These are phyloP conservation scores for Aspergillus avenaceus DNA, from an alignment of 495 filamentous ascomycete species.

Conservation along the genomic window DNA sequence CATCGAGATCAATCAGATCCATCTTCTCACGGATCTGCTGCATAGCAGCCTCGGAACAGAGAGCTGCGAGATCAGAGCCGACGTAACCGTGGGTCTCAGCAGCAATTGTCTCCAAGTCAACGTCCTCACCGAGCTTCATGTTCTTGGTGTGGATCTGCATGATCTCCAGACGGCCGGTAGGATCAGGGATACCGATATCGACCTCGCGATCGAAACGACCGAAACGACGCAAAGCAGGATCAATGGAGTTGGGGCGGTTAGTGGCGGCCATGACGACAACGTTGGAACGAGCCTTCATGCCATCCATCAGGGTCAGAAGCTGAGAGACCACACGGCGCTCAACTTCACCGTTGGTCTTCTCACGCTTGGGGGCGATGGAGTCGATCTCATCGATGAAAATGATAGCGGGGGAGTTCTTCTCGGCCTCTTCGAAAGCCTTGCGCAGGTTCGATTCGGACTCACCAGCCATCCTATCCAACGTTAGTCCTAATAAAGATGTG, in stretches of 20 bases:
- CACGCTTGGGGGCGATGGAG: slow-evolving; percentile 97
- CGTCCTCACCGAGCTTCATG: slow-evolving; percentile 98
- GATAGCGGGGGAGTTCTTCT: slow-evolving; percentile 98
- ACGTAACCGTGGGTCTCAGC: slow-evolving; percentile 99
- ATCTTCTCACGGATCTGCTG: slow-evolving; percentile 99
- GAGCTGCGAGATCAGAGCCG: slow-evolving; percentile 96
- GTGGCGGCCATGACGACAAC: slow-evolving; percentile 98
- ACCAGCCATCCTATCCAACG: slow-evolving; percentile 99
- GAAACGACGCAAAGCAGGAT: slow-evolving; percentile 88
- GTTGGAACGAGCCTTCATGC: slow-evolving; percentile 98
- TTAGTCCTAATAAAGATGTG: no score
- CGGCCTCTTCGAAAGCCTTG: slow-evolving; percentile 97
- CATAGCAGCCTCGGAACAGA: slow-evolving; percentile 99
- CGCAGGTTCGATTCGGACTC: slow-evolving; percentile 96
- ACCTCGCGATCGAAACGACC: slow-evolving; percentile 98
- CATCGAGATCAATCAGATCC: slow-evolving; percentile 98
- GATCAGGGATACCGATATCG: slow-evolving; percentile 96
- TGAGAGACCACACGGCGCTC: slow-evolving; percentile 98
- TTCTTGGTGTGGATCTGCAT: slow-evolving; percentile 99
- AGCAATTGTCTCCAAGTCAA: slow-evolving; percentile 94
- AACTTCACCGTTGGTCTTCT: slow-evolving; percentile 99
- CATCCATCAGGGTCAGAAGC: slow-evolving; percentile 96
- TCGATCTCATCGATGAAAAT: slow-evolving; percentile 99
- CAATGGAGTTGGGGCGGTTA: slow-evolving; percentile 95
- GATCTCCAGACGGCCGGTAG: slow-evolving; percentile 97